Base-by-base conservation (phyloP, 148 eudicot species). In the Drosera capensis region DNA sequence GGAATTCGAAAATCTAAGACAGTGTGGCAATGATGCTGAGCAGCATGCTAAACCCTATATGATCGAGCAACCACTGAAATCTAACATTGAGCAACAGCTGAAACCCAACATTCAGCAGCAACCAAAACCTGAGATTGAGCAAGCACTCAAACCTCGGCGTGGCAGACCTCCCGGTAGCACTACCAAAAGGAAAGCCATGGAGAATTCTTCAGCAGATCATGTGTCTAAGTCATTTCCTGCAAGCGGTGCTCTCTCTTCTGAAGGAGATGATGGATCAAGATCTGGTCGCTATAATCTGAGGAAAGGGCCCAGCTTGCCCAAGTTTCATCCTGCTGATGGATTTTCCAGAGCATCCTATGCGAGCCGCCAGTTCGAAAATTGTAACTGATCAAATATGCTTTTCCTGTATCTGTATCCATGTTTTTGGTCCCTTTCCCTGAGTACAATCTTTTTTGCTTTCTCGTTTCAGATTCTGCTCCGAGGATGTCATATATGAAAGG, bases 91-190 rank as follows among this genome's bases (percentile, higher is more conserved):
- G n/a, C n/a, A n/a, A n/a, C n/a, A n/a, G n/a, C n/a, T n/a, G n/a
- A n/a, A n/a, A n/a, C n/a, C n/a, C n/a, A n/a, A n/a, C n/a, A n/a
- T n/a, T n/a, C n/a, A n/a, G n/a, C n/a, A n/a, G n/a, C n/a, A n/a
- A n/a, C n/a, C n/a, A n/a, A n/a, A n/a, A n/a, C n/a, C n/a, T n/a
- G n/a, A n/a, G n/a, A n/a, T n/a, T n/a, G n/a, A n/a, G 54, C 72
- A 75, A 20, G 80, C 77, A 48, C 74, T 78, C 0, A 82, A 61
- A 67, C 62, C 82, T 22, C 70, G 75, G 54, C 71, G 96, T 62
- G 96, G 96, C 45, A 71, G 96, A 62, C 94, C 96, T 14, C 94
- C 94, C 1, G 38, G 38, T 15, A 34, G 38, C n/a, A 34, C n/a
- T 34, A 9, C 13, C n/a, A n/a, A n/a, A 34, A 73, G 77, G 44